phyloP scores from a whole-genome alignment of 2,329 filamentous ascomycete species.

The Pezicula radicicola region DNA sequence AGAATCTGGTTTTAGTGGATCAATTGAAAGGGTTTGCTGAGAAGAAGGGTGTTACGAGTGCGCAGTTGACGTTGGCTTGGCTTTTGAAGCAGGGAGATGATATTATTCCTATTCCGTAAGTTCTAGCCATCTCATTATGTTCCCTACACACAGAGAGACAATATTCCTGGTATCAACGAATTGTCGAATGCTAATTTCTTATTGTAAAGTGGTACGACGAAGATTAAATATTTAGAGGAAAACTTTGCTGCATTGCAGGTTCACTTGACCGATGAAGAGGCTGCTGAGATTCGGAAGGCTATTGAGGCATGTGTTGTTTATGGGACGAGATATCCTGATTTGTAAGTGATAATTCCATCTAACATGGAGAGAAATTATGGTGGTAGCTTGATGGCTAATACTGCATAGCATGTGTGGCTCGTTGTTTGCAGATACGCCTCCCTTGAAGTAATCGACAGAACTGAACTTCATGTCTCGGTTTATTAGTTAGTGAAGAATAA shows the following conservation, averaged over 20 bases:
- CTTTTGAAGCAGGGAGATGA: constrained; percentile 48
- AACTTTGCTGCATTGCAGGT: constrained; percentile 18
- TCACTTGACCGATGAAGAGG: constrained; percentile 12
- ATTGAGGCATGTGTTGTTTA: neutral
- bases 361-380: too few species aligned
- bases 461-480: too few species aligned
- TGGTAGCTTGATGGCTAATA: too few species aligned
- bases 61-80: constrained; percentile 51
- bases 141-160: too few species aligned
- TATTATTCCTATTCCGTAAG: constrained; percentile 46
- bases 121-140: too few species aligned
- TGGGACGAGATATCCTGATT: neutral
- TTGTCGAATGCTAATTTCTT: too few species aligned
- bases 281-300: constrained; percentile 12
- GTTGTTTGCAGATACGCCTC: too few species aligned
- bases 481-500: too few species aligned
- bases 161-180: too few species aligned
- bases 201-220: constrained; percentile 39
- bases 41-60: constrained; percentile 44
- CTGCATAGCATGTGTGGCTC: too few species aligned
- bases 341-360: too few species aligned
- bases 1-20: constrained; percentile 46
- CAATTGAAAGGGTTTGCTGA: constrained; percentile 40
- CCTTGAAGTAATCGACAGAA: too few species aligned
- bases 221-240: constrained; percentile 37